Base-by-base conservation (phyloP, 257 asterid genomes). In the Solanum pimpinellifolium region DNA sequence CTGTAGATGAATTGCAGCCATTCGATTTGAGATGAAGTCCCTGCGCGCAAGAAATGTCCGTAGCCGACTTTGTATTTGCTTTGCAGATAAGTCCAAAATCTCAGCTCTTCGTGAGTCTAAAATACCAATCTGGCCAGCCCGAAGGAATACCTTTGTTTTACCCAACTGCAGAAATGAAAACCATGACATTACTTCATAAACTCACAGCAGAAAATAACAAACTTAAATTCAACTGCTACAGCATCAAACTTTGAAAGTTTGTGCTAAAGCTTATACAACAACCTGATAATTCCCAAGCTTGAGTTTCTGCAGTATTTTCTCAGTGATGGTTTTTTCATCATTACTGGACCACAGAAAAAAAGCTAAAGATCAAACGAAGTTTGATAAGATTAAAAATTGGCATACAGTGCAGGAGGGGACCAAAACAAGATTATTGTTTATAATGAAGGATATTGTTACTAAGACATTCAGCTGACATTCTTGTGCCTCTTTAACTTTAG, bases 111-210 rank as follows among this genome's bases (percentile, higher is more conserved):
- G 95, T 31, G 96, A 93, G 87, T 97, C 99, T 91, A 97, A 87
- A 86, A 95, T 88, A 86, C 93, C 99, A 90, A 95, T 97, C 92
- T 97, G 99, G 76, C 98, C 99, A 86, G 99, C 99, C 90, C 99
- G 91, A 87, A 95, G 99, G 88, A 97, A 97, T 73, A 97, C 98
- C 90, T 97, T 95, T 84, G 96, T 93, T 90, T 95, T 97, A 74
- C 99, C 99, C 90, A 97, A 88, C 99, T 97, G 93, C 87, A 87
- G 85, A 91, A 87, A 83, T 29, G 33, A 87, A 41, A 83, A 49
- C 44, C 62, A 88, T 68, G 87, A 37, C 69, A 69, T 72, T 59
- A 83, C 65, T 86, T 59, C 62, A 76, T 86, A 29, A 49, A 83
- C 87, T 80, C 85, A 78, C 62, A 49, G 62, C 27, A 31, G 35